A percentile compares a stretch with the other conserved stretches of the same genome.
Evolutionary conservation across 805 yeast species (phyloP).

Genomic region (Starmerella roubikii): DNA sequence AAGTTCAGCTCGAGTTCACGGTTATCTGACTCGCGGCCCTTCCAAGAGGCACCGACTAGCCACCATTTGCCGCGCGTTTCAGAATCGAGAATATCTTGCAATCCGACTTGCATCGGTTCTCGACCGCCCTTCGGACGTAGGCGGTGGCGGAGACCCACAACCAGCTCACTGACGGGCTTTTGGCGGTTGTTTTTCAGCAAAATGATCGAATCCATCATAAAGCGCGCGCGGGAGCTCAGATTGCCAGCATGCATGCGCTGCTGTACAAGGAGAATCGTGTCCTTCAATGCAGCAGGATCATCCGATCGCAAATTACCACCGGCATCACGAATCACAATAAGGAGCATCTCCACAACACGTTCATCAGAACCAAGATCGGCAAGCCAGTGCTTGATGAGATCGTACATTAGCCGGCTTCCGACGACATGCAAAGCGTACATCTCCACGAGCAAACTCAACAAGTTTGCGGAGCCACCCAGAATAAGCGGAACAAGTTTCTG

Average conservation of each 20-base stretch:
- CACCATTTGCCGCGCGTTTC: slow-evolving; percentile 94
- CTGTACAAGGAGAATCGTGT: slow-evolving; percentile 52
- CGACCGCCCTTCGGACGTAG: slow-evolving; percentile 38
- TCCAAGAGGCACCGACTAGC: slow-evolving; percentile 98
- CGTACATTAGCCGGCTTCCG: slow-evolving; percentile 63
- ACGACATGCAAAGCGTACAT: slow-evolving; percentile 67
- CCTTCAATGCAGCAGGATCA: slow-evolving; percentile 75
- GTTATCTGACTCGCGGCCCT: slow-evolving; percentile 36
- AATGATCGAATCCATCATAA: slow-evolving; percentile 71
- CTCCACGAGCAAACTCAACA: slow-evolving; percentile 61
- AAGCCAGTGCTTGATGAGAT: slow-evolving; percentile 43
- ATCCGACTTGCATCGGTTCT: slow-evolving; percentile 74
- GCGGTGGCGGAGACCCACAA: slow-evolving; percentile 40
- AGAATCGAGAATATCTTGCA: slow-evolving; percentile 66
- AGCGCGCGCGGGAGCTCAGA: slow-evolving; percentile 53
- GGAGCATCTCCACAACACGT: slow-evolving; percentile 48
- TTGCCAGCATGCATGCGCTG: slow-evolving; percentile 31
- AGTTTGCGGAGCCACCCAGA: slow-evolving; percentile 29
- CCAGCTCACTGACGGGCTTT: slow-evolving; percentile 41
- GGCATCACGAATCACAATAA: slow-evolving; percentile 56
- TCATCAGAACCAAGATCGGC: slow-evolving; percentile 29
- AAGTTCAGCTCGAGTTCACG: slow-evolving; percentile 42
- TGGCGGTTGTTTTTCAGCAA: slow-evolving; percentile 77
- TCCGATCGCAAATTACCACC: slow-evolving; percentile 82
- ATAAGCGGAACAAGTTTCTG: slow-evolving; percentile 46